Conservation (phyloP, 1,284 basidiomycete species). For the Leccinum laetum region DNA sequence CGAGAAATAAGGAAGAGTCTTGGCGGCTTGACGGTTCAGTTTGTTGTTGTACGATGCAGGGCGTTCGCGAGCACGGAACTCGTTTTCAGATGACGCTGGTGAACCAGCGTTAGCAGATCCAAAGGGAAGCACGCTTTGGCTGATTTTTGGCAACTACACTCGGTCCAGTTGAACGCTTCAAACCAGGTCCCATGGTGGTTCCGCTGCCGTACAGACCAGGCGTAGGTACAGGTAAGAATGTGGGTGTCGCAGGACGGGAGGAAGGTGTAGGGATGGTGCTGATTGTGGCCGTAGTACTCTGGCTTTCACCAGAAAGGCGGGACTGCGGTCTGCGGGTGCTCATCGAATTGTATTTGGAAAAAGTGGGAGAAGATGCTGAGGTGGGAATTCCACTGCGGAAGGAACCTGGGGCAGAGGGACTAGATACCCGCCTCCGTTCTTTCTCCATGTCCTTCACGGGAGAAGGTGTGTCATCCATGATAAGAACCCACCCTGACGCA, state of each 20-base stretch:
- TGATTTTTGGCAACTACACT: conserved; percentile 42
- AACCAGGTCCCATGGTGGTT: conserved; percentile 38
- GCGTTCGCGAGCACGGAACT: conserved; percentile 34
- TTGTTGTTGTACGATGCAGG: conserved; percentile 38
- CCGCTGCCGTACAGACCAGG: conserved; percentile 44
- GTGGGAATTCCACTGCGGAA: conserved; percentile 40
- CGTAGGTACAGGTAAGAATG: conserved; percentile 67
- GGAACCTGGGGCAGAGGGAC: conserved; percentile 47
- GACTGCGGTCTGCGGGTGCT: conserved; percentile 64
- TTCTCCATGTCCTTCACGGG: conserved; percentile 58
- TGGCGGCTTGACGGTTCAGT: conserved; percentile 32
- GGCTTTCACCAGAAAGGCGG: conserved; percentile 59
- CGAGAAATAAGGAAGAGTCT: conserved; percentile 40
- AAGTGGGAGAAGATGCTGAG: conserved; percentile 39
- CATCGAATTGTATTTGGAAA: conserved; percentile 36
- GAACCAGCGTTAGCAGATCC: conserved; percentile 43
- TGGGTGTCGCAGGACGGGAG: conserved; percentile 73
- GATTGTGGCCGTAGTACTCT: conserved; percentile 54
- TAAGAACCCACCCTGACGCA: conserved; percentile 76
- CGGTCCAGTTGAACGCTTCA: conserved; percentile 60
- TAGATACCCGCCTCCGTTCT: conserved; percentile 58
- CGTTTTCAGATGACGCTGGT: conserved; percentile 33
- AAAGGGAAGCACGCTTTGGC: conserved; percentile 57
- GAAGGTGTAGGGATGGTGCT: conserved; percentile 67
- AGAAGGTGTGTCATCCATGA: conserved; percentile 81